Evolutionary conservation across 2,329 filamentous ascomycete genomes (phyloP).

Genomic region (Epichloe hybrida): DNA sequence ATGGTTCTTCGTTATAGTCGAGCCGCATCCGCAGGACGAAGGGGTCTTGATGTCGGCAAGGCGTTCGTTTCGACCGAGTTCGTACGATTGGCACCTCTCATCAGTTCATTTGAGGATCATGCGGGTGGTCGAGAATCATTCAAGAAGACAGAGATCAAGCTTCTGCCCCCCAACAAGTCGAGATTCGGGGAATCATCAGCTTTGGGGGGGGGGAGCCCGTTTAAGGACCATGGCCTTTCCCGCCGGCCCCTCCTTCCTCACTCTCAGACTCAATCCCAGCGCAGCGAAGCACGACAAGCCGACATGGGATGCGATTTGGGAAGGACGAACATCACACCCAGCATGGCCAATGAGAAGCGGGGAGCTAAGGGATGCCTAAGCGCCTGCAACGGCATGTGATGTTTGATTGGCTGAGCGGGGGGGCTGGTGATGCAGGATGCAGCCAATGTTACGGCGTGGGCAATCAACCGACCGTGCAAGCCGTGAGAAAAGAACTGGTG

Average conservation of each 20-base stretch:
- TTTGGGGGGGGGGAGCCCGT: conserved; percentile 10
- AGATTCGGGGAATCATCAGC: neutral
- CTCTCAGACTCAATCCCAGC: neutral
- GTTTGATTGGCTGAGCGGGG: conserved; percentile 15
- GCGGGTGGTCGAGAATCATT: neutral
- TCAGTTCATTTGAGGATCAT: neutral
- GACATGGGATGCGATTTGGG: conserved; percentile 5
- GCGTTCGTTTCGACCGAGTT: neutral
- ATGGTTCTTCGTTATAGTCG: neutral
- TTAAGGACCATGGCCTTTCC: conserved; percentile 3
- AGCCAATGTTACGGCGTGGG: conserved; percentile 12
- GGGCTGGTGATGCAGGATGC: conserved; percentile 7
- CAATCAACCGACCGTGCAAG: no score
- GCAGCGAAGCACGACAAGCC: conserved; percentile 1
- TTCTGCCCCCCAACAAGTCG: neutral
- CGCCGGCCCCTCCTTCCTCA: neutral
- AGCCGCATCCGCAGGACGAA: neutral
- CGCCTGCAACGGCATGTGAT: conserved; percentile 15
- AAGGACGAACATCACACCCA: conserved; percentile 3
- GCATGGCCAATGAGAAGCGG: conserved; percentile 15
- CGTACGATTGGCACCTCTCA: neutral
- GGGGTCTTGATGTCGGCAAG: neutral
- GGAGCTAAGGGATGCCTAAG: conserved; percentile 15
- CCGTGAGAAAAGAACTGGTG: no score
- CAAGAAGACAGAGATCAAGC: neutral